Evolutionary conservation across 768 basidiomycete species (phyloP).

Genomic region (Trametopsis cervina): DNA sequence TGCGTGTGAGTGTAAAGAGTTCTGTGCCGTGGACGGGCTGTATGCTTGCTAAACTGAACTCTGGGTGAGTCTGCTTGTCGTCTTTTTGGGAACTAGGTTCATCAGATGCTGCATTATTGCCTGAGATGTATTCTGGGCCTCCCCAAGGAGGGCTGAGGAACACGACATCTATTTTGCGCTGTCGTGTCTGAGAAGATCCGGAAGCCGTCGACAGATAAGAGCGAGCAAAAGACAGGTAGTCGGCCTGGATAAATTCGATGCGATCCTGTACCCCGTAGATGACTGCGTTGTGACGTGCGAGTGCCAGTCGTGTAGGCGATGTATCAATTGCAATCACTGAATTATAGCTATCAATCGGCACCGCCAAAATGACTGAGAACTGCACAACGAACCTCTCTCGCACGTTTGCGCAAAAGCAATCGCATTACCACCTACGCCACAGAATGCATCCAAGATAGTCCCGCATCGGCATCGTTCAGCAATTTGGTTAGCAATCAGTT

Average conservation of each 20-base stretch:
- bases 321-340: constrained; percentile 92
- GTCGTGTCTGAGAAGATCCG: neutral
- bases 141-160: constrained; percentile 98
- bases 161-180: constrained; percentile 73
- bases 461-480: constrained; percentile 87
- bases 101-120: constrained; percentile 11
- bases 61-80: constrained; percentile 32
- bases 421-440: constrained; percentile 95
- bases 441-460: constrained; percentile 88
- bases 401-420: constrained; percentile 97
- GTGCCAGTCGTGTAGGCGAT: constrained; percentile 74
- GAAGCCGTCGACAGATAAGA: constrained; percentile 23
- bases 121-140: constrained; percentile 64
- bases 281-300: constrained; percentile 89
- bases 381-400: constrained; percentile 64
- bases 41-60: constrained; percentile 66
- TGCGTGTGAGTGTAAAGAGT: constrained; percentile 67
- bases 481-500: constrained; percentile 86
- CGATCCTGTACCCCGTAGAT: constrained; percentile 93
- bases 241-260: constrained; percentile 88
- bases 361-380: neutral
- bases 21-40: constrained; percentile 78
- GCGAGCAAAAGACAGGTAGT: constrained; percentile 78
- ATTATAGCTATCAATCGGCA: neutral
- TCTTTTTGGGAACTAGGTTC: constrained; percentile 3